These are phyloP conservation scores for Fomitopsis serialis DNA, from an alignment of 768 basidiomycete species.

Conservation along the genomic window DNA sequence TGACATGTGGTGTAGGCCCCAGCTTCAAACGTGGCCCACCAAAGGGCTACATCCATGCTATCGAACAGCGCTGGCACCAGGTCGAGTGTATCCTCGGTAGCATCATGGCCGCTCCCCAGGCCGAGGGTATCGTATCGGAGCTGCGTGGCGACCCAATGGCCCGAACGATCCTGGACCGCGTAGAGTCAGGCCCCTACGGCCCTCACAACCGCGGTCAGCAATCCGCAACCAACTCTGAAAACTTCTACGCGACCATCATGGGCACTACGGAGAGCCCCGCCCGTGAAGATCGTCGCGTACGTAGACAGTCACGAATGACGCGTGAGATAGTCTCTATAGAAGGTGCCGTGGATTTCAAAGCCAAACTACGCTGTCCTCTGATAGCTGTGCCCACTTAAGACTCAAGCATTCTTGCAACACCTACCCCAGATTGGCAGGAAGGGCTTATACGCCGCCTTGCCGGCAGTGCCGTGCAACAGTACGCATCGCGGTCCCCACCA, in stretches of 20 bases:
- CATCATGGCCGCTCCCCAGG: slow-evolving; percentile 64
- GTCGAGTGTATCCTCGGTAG: slow-evolving; percentile 87
- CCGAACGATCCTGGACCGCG: slow-evolving; percentile 67
- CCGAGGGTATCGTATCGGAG: slow-evolving; percentile 57
- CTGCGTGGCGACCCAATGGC: slow-evolving; percentile 71
- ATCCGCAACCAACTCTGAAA: slow-evolving; percentile 10
- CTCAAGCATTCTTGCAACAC: slow-evolving; percentile 24
- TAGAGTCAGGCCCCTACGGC: slow-evolving; percentile 79
- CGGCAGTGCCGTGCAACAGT: neutral
- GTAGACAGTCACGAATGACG: slow-evolving; percentile 71
- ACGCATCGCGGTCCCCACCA: neutral
- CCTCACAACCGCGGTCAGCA: slow-evolving; percentile 49
- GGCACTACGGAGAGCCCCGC: slow-evolving; percentile 9
- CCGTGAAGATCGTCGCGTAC: slow-evolving; percentile 31
- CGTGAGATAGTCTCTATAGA: slow-evolving; percentile 69
- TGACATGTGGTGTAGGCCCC: slow-evolving; percentile 41
- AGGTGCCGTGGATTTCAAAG: too few relatives aligned
- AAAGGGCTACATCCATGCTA: slow-evolving; percentile 90
- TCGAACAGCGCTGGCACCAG: slow-evolving; percentile 88
- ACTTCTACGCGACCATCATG: slow-evolving; percentile 29
- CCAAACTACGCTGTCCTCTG: neutral
- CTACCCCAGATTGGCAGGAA: slow-evolving; percentile 78
- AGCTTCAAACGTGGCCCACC: slow-evolving; percentile 82
- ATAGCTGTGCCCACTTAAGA: slow-evolving; percentile 5
- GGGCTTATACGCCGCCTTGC: slow-evolving; percentile 52